A percentile compares a stretch with the other conserved stretches of the same genome.
Evolutionary conservation across 352 stramenopile genomes (phyloP).

Genomic region (Pythium phragmitis): DNA sequence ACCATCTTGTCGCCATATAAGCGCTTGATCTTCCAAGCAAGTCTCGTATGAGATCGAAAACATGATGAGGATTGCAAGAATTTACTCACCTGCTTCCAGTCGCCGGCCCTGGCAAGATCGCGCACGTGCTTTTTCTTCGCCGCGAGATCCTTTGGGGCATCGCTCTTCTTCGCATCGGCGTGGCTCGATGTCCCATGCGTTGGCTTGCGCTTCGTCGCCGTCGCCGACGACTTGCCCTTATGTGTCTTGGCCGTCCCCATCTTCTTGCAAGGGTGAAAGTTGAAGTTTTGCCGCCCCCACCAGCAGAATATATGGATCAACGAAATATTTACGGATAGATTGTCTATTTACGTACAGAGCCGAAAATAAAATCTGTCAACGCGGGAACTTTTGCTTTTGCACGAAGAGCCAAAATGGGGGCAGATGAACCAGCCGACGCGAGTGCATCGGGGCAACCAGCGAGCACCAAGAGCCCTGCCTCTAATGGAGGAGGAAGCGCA

Average conservation of each 20-base stretch:
- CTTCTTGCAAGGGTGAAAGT: neutral
- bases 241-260: slow-evolving; percentile 21
- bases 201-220: slow-evolving; percentile 23
- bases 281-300: slow-evolving; percentile 15
- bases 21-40: slow-evolving; percentile 45
- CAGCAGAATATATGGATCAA: slow-evolving; percentile 9
- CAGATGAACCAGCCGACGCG: slow-evolving; percentile 2
- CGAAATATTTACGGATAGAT: slow-evolving; percentile 9
- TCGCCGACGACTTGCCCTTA: slow-evolving; percentile 15
- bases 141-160: slow-evolving; percentile 31
- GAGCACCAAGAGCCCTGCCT: neutral
- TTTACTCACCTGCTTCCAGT: slow-evolving; percentile 50
- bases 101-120: slow-evolving; percentile 48
- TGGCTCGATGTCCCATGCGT: neutral
- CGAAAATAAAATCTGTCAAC: neutral
- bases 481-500: slow-evolving; percentile 16
- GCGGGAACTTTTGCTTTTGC: too few species aligned
- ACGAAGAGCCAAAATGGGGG: neutral
- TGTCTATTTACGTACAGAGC: neutral
- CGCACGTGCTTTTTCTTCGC: slow-evolving; percentile 79
- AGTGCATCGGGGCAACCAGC: neutral
- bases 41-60: too few species aligned
- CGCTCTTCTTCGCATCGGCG: slow-evolving; percentile 14
- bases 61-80: neutral
- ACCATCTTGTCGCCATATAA: slow-evolving; percentile 75